Conservation (phyloP, 2,329 filamentous ascomycete genomes). For the Ophiocordyceps polyrhachis-furcata region DNA sequence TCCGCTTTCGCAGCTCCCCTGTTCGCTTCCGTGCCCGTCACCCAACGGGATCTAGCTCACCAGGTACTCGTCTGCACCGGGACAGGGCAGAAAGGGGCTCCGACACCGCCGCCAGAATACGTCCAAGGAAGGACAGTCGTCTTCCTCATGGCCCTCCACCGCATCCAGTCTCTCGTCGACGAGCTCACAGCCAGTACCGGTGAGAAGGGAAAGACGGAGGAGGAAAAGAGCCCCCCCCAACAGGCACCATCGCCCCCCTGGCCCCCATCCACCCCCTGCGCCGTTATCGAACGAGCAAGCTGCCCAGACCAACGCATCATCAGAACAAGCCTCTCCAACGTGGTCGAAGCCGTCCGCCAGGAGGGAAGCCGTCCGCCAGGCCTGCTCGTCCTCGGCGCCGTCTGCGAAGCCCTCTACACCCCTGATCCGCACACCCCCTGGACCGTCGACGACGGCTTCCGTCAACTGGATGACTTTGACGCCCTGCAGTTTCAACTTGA, state of each 20-base stretch:
- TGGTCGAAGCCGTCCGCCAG: conserved; percentile 67
- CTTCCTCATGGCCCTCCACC: conserved; percentile 88
- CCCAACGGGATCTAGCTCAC: conserved; percentile 76
- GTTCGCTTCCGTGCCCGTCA: conserved; percentile 74
- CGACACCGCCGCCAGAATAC: conserved; percentile 61
- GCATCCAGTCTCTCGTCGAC: conserved; percentile 53
- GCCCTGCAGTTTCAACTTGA: not conserved
- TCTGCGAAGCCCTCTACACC: conserved; percentile 59
- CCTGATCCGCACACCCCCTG: conserved; percentile 44
- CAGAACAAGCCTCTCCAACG: conserved; percentile 62
- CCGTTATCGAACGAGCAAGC: conserved; percentile 81
- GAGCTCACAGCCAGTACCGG: too few relatives aligned
- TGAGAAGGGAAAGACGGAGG: too few relatives aligned
- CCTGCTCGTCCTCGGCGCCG: conserved; percentile 64
- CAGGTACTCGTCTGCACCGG: conserved; percentile 94
- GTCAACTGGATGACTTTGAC: conserved; percentile 40
- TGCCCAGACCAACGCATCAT: conserved; percentile 91
- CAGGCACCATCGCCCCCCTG: conserved; percentile 36
- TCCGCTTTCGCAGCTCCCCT: conserved; percentile 73
- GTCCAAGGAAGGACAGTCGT: conserved; percentile 65
- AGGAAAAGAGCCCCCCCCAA: too few relatives aligned
- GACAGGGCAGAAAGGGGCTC: conserved; percentile 75
- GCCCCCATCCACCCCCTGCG: conserved; percentile 67
- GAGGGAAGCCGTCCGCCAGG: conserved; percentile 83
- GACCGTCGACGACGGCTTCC: conserved; percentile 77